A percentile compares a stretch with the other conserved stretches of the same genome.
These are phyloP conservation scores for Glycine tomentella DNA, from an alignment of 306 rosid species.

Conservation along the genomic window DNA sequence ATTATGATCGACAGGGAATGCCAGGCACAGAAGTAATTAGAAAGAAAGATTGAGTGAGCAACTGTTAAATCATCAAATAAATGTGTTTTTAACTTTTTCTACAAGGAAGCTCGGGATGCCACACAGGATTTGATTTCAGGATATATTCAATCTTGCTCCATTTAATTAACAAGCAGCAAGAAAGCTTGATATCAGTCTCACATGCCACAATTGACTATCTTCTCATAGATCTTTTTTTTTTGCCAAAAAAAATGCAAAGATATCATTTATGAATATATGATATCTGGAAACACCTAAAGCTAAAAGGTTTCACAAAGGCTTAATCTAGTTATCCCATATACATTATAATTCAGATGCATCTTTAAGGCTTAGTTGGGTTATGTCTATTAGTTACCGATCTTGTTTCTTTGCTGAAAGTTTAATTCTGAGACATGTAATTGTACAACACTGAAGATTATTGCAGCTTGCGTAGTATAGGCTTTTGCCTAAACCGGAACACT, in stretches of 20 bases:
- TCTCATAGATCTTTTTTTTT: neutral
- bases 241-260: neutral
- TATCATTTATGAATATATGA: conserved; percentile 27
- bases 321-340: neutral
- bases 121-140: conserved; percentile 1
- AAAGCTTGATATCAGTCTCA: conserved; percentile 7
- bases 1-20: conserved; percentile 7
- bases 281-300: conserved; percentile 19
- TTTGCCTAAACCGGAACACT: neutral
- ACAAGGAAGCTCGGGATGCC: neutral
- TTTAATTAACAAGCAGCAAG: conserved; percentile 3
- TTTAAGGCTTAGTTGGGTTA: neutral
- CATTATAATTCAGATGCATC: neutral
- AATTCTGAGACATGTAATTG: neutral
- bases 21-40: neutral
- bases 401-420: neutral
- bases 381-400: conserved; percentile 10
- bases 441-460: neutral
- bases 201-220: conserved; percentile 2
- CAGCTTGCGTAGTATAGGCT: conserved; percentile 2
- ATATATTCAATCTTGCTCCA: neutral
- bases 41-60: conserved; percentile 13
- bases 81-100: neutral
- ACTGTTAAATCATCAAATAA: neutral
- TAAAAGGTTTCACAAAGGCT: conserved; percentile 15